Evolutionary conservation across 441 rosid species (phyloP).

Genomic region (Codiaeum variegatum): DNA sequence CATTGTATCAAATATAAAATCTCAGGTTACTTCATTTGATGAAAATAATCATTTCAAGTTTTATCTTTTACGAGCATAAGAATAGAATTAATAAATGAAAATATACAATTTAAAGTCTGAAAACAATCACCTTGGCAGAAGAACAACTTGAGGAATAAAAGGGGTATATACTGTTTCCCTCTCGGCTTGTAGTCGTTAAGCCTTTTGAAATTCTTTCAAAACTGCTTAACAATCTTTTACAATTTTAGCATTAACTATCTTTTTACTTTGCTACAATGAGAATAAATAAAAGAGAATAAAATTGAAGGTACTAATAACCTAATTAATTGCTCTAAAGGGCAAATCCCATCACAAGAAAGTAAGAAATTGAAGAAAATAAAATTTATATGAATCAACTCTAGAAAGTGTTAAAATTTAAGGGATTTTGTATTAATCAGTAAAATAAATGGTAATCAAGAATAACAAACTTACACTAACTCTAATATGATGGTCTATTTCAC

Average conservation of each 20-base stretch:
- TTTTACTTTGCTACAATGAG: conserved; percentile 68
- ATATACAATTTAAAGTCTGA: not conserved
- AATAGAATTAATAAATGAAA: not conserved
- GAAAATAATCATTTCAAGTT: not conserved
- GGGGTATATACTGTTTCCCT: conserved; percentile 86
- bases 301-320: not conserved
- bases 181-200: conserved; percentile 87
- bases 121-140: conserved; percentile 57
- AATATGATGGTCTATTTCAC: conserved; percentile 72
- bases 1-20: not conserved
- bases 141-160: conserved; percentile 57
- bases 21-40: not conserved
- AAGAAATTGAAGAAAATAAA: not conserved
- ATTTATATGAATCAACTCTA: not conserved
- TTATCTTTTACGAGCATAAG: not conserved
- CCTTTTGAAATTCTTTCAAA: conserved; percentile 89
- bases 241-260: conserved; percentile 90
- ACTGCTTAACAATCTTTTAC: conserved; percentile 95
- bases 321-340: not conserved
- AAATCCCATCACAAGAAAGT: not conserved
- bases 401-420: not conserved
- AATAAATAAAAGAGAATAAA: not conserved
- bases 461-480: conserved; percentile 64
- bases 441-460: conserved; percentile 5
- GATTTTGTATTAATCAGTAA: not conserved